Evolutionary conservation across 371 early-diverging fungal species (phyloP).

Genomic region (Thermomucor indicae-seudaticae): DNA sequence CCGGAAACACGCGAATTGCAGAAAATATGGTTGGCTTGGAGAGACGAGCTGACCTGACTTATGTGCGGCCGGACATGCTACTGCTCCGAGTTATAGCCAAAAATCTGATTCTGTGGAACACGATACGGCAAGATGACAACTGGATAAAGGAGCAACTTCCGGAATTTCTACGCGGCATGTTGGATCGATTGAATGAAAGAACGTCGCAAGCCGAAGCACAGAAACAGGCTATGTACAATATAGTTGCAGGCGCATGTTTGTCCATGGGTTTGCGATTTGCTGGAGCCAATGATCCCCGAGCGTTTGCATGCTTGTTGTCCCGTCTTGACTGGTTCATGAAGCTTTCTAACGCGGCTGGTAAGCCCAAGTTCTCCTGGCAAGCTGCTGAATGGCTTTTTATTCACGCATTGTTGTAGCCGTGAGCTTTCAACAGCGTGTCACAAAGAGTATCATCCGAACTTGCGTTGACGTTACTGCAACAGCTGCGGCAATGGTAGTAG

Average conservation of each 20-base stretch:
- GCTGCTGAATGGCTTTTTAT: constrained; percentile 1
- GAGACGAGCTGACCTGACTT: constrained; percentile 51
- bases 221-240: constrained; percentile 62
- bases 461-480: constrained; percentile 67
- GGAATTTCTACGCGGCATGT: constrained; percentile 31
- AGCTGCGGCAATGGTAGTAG: constrained; percentile 72
- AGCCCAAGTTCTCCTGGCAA: neutral
- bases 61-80: constrained; percentile 68
- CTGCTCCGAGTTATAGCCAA: constrained; percentile 63
- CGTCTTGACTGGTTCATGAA: constrained; percentile 48
- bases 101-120: constrained; percentile 73
- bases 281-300: constrained; percentile 62
- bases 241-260: constrained; percentile 77
- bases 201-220: constrained; percentile 25
- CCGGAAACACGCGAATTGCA: constrained; percentile 65
- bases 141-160: constrained; percentile 77
- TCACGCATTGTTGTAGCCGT: constrained; percentile 15
- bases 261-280: constrained; percentile 78
- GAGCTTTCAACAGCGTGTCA: constrained; percentile 56
- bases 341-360: constrained; percentile 37
- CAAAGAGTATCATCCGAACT: constrained; percentile 43
- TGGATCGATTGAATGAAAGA: constrained; percentile 6
- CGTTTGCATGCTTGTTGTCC: constrained; percentile 43
- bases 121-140: constrained; percentile 40
- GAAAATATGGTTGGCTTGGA: constrained; percentile 56